Evolutionary conservation across 257 asterid genomes (phyloP).

Genomic region (Scutellaria baicalensis): DNA sequence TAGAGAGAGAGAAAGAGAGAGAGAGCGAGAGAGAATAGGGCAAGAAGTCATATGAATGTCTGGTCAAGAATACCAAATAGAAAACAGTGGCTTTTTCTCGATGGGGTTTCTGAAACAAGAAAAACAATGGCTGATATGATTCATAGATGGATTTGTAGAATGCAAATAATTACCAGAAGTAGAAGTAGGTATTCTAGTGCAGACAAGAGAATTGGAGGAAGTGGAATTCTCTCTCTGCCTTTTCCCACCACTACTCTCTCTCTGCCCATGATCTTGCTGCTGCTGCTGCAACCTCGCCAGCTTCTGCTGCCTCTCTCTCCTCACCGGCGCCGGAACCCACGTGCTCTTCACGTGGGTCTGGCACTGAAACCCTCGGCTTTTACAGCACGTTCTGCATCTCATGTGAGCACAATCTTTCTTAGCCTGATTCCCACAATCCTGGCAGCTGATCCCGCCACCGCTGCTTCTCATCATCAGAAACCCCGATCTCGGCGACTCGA

Average conservation of each 20-base stretch:
- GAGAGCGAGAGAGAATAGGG: conserved; percentile 27
- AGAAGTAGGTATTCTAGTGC: conserved; percentile 46
- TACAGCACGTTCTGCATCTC: conserved; percentile 92
- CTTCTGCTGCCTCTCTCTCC: conserved; percentile 67
- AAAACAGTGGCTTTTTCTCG: not conserved
- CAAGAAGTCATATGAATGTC: too few species aligned
- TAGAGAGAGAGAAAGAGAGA: too few species aligned
- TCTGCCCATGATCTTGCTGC: not conserved
- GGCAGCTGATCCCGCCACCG: conserved; percentile 73
- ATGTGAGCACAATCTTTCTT: conserved; percentile 77
- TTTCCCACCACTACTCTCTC: conserved; percentile 10
- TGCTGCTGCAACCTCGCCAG: conserved; percentile 30
- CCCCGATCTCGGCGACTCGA: conserved; percentile 44
- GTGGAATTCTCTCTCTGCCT: conserved; percentile 41
- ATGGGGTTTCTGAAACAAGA: too few species aligned
- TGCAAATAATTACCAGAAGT: conserved; percentile 11
- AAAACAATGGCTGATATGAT: too few species aligned
- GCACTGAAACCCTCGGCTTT: conserved; percentile 80
- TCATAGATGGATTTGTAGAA: not conserved
- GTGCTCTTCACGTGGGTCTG: conserved; percentile 80
- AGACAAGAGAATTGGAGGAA: conserved; percentile 45
- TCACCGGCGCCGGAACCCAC: conserved; percentile 86
- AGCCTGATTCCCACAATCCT: conserved; percentile 87
- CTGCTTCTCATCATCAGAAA: conserved; percentile 63
- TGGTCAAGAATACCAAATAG: conserved; percentile 23